These are phyloP conservation scores for Calonectria henricotiae DNA, from an alignment of 2,329 filamentous ascomycete species.

Conservation along the genomic window DNA sequence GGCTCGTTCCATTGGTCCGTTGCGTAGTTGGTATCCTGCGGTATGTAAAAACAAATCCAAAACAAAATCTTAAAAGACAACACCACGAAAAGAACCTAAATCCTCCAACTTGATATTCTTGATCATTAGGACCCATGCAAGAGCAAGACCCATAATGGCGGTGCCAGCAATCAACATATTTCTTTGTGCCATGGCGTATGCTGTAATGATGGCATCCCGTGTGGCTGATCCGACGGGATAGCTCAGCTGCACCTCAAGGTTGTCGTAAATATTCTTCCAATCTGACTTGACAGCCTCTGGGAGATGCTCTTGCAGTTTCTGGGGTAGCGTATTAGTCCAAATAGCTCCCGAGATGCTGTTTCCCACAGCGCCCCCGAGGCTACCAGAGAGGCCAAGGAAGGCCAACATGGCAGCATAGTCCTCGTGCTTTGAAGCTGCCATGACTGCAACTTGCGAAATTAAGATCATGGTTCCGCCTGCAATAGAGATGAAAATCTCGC, in stretches of 20 bases:
- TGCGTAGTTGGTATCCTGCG: too few relatives aligned
- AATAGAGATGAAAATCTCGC: slow-evolving; percentile 14
- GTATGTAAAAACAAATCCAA: too few relatives aligned
- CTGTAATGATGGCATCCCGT: slow-evolving; percentile 47
- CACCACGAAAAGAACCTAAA: slow-evolving; percentile 1
- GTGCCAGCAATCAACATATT: slow-evolving; percentile 48
- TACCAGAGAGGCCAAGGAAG: slow-evolving; percentile 4
- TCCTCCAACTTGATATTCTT: slow-evolving; percentile 41
- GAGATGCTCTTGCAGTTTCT: slow-evolving; percentile 13
- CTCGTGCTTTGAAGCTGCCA: slow-evolving; percentile 15
- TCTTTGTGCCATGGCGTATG: slow-evolving; percentile 37
- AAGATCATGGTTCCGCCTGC: slow-evolving; percentile 11
- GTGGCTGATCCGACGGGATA: slow-evolving; percentile 46
- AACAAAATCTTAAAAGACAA: slow-evolving; percentile 5
- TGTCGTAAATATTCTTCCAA: slow-evolving; percentile 19
- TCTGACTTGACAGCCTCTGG: slow-evolving; percentile 3
- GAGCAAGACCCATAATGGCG: slow-evolving; percentile 42
- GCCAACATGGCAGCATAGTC: slow-evolving; percentile 14
- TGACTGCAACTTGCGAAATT: slow-evolving; percentile 1
- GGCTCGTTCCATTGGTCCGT: too few relatives aligned
- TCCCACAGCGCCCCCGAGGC: slow-evolving; percentile 3
- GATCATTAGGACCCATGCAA: slow-evolving; percentile 45
- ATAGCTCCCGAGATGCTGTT: slow-evolving; percentile 12
- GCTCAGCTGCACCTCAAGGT: slow-evolving; percentile 42
- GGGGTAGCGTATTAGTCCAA: slow-evolving; percentile 6